Conservation (phyloP, 2,329 filamentous ascomycete species). For the Fusarium caatingaense region DNA sequence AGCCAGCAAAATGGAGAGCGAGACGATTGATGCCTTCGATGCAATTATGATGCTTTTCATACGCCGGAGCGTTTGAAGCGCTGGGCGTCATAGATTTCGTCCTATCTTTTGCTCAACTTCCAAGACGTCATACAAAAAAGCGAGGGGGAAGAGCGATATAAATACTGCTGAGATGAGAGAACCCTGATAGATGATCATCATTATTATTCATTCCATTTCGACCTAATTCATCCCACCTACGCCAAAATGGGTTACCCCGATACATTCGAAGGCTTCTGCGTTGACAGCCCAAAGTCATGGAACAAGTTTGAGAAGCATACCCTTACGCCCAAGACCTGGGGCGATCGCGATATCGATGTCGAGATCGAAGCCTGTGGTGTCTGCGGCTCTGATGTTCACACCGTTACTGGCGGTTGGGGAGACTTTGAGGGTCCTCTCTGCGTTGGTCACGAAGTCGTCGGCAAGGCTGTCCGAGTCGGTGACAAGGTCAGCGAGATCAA, state of each 20-base stretch:
- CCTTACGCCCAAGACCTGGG: slow-evolving; percentile 71
- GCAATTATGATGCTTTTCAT: slow-evolving; percentile 8
- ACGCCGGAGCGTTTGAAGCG: neutral
- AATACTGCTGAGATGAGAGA: slow-evolving; percentile 13
- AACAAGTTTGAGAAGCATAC: slow-evolving; percentile 54
- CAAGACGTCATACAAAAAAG: slow-evolving; percentile 20
- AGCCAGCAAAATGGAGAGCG: neutral
- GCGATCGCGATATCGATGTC: slow-evolving; percentile 74
- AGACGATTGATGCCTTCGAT: neutral
- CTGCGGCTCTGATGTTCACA: slow-evolving; percentile 72
- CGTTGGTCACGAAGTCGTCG: slow-evolving; percentile 75
- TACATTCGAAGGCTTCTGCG: slow-evolving; percentile 57
- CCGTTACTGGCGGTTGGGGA: slow-evolving; percentile 57
- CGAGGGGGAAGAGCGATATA: slow-evolving; percentile 8
- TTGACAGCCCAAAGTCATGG: slow-evolving; percentile 57
- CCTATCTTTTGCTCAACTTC: neutral
- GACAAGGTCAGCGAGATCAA: slow-evolving; percentile 63
- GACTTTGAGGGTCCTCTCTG: slow-evolving; percentile 60
- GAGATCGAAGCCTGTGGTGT: slow-evolving; percentile 74
- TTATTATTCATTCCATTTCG: neutral
- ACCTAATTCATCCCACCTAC: neutral
- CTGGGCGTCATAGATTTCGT: slow-evolving; percentile 31
- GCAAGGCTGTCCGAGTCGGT: slow-evolving; percentile 66
- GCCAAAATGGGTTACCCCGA: slow-evolving; percentile 58
- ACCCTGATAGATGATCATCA: slow-evolving; percentile 22